Evolutionary conservation across 345 rosid genomes (phyloP), one percentile per base, ranked within the genome.

Genomic region (Triadica sebifera): DNA sequence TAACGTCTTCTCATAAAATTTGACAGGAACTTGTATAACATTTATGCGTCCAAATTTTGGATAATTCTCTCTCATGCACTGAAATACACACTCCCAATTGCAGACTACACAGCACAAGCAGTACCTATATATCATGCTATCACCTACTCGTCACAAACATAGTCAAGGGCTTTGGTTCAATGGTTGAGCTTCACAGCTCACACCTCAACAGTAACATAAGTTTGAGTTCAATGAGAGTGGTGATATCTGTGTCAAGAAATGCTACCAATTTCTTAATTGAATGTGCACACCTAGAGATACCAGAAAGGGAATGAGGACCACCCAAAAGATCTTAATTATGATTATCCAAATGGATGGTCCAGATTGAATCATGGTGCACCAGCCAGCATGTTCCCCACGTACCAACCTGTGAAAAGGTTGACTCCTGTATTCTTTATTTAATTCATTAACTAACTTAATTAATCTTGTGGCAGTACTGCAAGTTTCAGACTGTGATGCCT

Each of bases 341-440:
- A 60, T 69, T 37, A 38, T 59, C n/a, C 62, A 59, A 67, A 70
- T 67, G 79, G 68, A 78, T 39, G 85, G 60, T 56, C 69, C 49
- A 53, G 85, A 80, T 82, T 55, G 25, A 62, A 71, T 75, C 75
- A 52, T 77, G 24, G 74, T 45, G 25, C 24, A 58, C 34, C 53
- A 45, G 25, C 67, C 41, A 46, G 72, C 0, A 41, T 74, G 78
- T 51, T 49, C 13, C 79, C 61, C 85, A 74, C 75, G 70, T 37
- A 67, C 87, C 76, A 82, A 67, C 74, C 76, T 77, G 63, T 58
- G 61, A 74, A 65, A 55, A 29, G 75, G 80, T 80, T 80, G 88
- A 80, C 82, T 66, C 73, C 3, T 15, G 65, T 38, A 12, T 2
- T 78, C 29, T 15, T 39, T 59, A 64, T 47, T 53, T 45, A 74